Evolutionary conservation across 2,329 filamentous ascomycete genomes (phyloP), one percentile per base, ranked within the genome.

Genomic region (Lachnum nothofagi): DNA sequence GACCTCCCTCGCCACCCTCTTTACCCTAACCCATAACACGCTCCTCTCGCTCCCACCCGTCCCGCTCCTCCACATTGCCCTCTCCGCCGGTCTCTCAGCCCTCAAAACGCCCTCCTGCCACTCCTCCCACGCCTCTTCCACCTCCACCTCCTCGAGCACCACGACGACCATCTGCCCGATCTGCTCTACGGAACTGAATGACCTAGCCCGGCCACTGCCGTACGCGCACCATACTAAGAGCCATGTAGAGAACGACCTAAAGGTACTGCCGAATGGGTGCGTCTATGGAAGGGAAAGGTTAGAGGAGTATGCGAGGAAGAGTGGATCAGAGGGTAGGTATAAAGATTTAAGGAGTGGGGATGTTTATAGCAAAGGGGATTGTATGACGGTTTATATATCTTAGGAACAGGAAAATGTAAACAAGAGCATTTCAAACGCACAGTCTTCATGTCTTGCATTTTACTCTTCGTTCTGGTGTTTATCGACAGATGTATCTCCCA

Each of bases 171-270:
- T 97, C 35, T 98, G 93, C 61, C 93, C 93, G 3, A 97, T 98
- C 63, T 98, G 93, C 73, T 93, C 86, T 41, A 93, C 86, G 0
- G 93, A 98, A 69, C 79, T 98, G 48, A 97, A 97, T 67, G 87
- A 91, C 62, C 78, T 98, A 27, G 91, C 93, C 2, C 77, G 85
- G 44, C 84, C 85, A 60, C 87, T 98, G 38, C 93, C 93, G 0
- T 97, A 97, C 62, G 93, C 93, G 2, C 87, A 95, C 63, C 93
- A 98, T 67, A 91, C 86, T 24, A 94, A 94, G 74, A 95, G 89
- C 65, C 87, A 89, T 53, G 88, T 97, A 24, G 91, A 95, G 64
- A 82, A 82, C 39, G 91, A 97, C 64, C 79, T 93, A 1, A 78
- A 95, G 17, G 78, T 97, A 37, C 70, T 98, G 48, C 93, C 93